Percentiles rank a stretch among this genome's conserved stretches.
phyloP scores from a whole-genome alignment of 2,329 filamentous ascomycete genomes.

The Penicillium griseofulvum region DNA sequence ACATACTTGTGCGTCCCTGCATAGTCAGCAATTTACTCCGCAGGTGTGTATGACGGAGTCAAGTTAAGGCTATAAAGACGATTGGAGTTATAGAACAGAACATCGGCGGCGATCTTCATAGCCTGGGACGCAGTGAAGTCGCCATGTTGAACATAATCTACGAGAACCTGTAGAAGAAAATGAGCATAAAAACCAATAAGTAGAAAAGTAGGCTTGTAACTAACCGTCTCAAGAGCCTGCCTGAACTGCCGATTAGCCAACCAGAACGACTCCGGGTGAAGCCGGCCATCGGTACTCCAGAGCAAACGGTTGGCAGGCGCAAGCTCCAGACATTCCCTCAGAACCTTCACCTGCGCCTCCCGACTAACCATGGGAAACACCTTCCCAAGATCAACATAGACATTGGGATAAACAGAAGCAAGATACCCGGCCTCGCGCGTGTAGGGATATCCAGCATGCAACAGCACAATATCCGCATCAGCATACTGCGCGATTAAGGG shows the following conservation, averaged over 20 bases:
- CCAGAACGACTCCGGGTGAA: constrained; percentile 74
- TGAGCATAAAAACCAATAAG: not conserved
- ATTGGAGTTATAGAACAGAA: constrained; percentile 77
- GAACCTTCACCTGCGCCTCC: constrained; percentile 68
- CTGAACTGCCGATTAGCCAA: constrained; percentile 70
- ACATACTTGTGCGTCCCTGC: constrained; percentile 34
- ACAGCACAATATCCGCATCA: constrained; percentile 68
- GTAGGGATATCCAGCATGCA: constrained; percentile 80
- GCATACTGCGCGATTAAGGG: constrained; percentile 68
- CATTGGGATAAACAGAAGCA: constrained; percentile 72
- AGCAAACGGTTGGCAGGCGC: constrained; percentile 72
- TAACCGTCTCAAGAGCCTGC: constrained; percentile 65
- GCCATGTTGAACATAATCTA: constrained; percentile 63
- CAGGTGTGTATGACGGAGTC: constrained; percentile 24
- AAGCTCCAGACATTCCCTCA: constrained; percentile 72
- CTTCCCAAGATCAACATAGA: constrained; percentile 78
- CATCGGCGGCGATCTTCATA: constrained; percentile 60
- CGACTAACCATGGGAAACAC: constrained; percentile 76
- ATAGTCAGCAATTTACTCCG: not conserved
- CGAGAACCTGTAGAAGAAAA: constrained; percentile 53
- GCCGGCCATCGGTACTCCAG: constrained; percentile 79
- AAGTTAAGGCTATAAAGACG: constrained; percentile 64
- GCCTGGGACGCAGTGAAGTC: constrained; percentile 63
- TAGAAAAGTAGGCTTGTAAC: constrained; percentile 14
- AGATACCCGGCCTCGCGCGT: constrained; percentile 76